phyloP scores from a whole-genome alignment of 768 basidiomycete genomes.

The Pleurotus ostreatus region DNA sequence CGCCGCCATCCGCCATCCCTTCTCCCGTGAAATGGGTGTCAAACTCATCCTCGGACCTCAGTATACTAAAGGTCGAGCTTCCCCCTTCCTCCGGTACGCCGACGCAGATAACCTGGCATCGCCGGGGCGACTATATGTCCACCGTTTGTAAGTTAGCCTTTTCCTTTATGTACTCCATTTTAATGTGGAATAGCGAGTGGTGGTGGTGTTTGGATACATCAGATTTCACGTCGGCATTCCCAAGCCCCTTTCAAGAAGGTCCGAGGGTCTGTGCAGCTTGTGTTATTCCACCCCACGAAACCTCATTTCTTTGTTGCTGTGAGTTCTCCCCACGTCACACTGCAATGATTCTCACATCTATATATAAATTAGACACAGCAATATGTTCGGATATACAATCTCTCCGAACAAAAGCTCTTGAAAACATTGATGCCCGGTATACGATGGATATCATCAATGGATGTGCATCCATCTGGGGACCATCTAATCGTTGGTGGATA shows the following conservation, averaged over 20 bases:
- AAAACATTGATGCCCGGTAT: conserved; percentile 96
- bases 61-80: conserved; percentile 58
- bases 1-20: conserved; percentile 48
- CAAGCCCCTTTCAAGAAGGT: conserved; percentile 98
- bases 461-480: conserved; percentile 93
- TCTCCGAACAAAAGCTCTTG: conserved; percentile 87
- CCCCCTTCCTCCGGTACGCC: conserved; percentile 66
- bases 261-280: conserved; percentile 85
- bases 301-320: conserved; percentile 98
- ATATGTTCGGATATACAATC: conserved; percentile 92
- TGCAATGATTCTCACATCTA: conserved; percentile 10
- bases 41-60: conserved; percentile 42
- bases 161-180: conserved; percentile 12
- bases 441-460: conserved; percentile 96
- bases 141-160: conserved; percentile 75
- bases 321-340: conserved; percentile 28
- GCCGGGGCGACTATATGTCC: conserved; percentile 91
- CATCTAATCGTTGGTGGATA: conserved; percentile 97
- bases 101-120: conserved; percentile 88
- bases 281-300: conserved; percentile 91
- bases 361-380: conserved; percentile 75
- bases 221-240: conserved; percentile 88
- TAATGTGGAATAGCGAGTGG: conserved; percentile 41
- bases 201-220: conserved; percentile 93
- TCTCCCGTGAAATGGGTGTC: conserved; percentile 73